Evolutionary conservation across 345 rosid genomes (phyloP).

Genomic region (Gossypium arboreum): DNA sequence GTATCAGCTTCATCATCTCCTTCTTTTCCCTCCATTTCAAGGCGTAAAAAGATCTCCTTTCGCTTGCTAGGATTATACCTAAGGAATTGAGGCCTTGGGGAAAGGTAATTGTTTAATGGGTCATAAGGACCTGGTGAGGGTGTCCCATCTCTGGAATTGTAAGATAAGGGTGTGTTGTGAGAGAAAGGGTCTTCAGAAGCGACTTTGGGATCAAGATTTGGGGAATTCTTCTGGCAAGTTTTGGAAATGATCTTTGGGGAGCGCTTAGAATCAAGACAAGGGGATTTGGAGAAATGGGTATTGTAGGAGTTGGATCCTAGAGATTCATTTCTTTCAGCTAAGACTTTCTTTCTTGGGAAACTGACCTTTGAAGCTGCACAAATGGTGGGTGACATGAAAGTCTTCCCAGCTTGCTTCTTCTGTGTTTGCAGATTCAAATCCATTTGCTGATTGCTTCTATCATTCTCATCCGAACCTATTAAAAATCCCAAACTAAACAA

Average conservation of each 20-base stretch:
- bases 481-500: not conserved
- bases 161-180: not conserved
- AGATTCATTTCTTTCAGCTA: conserved; percentile 37
- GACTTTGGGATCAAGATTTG: not conserved
- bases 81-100: conserved; percentile 45
- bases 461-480: conserved; percentile 34
- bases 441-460: conserved; percentile 9
- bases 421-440: conserved; percentile 4
- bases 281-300: conserved; percentile 15
- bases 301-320: not conserved
- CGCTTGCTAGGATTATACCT: conserved; percentile 36
- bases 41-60: conserved; percentile 20
- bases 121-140: conserved; percentile 27
- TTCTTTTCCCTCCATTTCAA: conserved; percentile 23
- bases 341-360: conserved; percentile 32
- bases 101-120: conserved; percentile 26
- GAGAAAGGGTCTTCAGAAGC: not conserved
- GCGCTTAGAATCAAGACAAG: conserved; percentile 12
- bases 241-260: not conserved
- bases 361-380: conserved; percentile 33
- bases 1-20: not conserved
- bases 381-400: conserved; percentile 32
- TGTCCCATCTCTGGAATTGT: conserved; percentile 6
- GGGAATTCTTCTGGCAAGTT: not conserved
- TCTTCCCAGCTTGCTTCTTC: conserved; percentile 22